Evolutionary conservation across 371 early-diverging fungal genomes (phyloP), one percentile per base, ranked within the genome.

Genomic region (Dinochytrium kinnereticum): DNA sequence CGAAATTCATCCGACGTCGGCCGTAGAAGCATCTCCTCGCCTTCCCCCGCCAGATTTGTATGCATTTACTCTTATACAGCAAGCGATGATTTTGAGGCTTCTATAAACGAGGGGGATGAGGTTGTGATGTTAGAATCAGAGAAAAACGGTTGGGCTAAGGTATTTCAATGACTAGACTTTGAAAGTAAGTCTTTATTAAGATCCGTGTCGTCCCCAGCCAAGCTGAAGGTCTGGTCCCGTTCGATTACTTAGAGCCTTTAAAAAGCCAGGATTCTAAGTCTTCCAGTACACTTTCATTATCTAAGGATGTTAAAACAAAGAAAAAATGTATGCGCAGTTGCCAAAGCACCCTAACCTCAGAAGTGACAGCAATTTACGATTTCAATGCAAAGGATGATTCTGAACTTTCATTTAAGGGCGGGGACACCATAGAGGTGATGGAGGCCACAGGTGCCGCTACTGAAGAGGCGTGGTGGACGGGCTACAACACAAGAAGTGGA

Each of bases 121-220:
- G 80, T 87, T 38, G 84, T 92, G 80, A 83, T 90, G 64, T 76
- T 94, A 34, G 87, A 90, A 69, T 90, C 92, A 55, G 89, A 87
- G 59, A 91, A 90, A 51, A 95, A 94, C 73, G 95, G 95, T 1
- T 95, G 96, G 95, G 86, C 92, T 26, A 89, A 89, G 69, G 93
- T 90, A 71, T 49, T 38, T 17, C 7, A 37, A 13, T 24, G 19
- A 17, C n/a, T 10, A 39, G 17, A 19, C 19, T 31, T 36, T 28
- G 13, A 69, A 44, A 7, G 5, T 21, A 51, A 5, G 15, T 19
- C 31, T 61, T 51, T 34, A n/a, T 70, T n/a, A 28, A 68, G 72
- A 70, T 80, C 31, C 30, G 28, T 17, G 33, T 49, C 2, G 17
- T 51, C 74, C 55, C 78, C 75, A 65, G 68, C 39, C 85, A 84